Evolutionary conservation across 768 basidiomycete genomes (phyloP), one percentile per base, ranked within the genome.

Genomic region (Strobilomyces echinocephalus): DNA sequence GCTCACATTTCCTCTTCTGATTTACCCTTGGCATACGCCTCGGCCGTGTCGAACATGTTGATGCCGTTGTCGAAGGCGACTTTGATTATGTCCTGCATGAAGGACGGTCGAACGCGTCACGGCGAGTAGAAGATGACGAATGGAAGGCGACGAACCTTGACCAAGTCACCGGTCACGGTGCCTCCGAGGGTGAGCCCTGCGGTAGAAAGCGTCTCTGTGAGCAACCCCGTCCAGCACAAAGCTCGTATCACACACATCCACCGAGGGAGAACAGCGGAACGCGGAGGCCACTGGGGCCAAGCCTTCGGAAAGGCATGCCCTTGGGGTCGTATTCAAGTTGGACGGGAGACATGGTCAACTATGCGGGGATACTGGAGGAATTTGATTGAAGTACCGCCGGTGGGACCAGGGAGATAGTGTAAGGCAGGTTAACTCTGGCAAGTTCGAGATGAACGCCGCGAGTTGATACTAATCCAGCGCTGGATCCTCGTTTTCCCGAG

Each of bases 31-130:
- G 52, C 52, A 1, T 55, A 54, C 4, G 43, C 54, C 52, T 54
- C 43, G 4, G 43, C 54, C 28, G 54, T 55, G 28, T 55, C 44
- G 11, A 55, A 55, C 52, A 55, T 55, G 44, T 54, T 55, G 52
- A 54, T 54, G 5, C 52, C 54, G 24, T 55, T 54, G 26, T 55
- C 53, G 28, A 46, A 46, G 18, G 54, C 52, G 12, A 55, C 52
- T 30, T 34, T 40, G 52, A 54, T 30, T 16, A 55, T 55, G 8
- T 55, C 54, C 54, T 55, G 36, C 30, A 6, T 33, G 9, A 3
- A 52, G 20, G 7, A 24, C 15, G 6, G 10, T 34, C 18, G 5
- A 24, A n/a, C 1, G 30, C 21, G 14, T 54, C 34, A 31, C 9
- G 2, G 16, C 21, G 15, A 35, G 15, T n/a, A 15, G 4, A 24